Evolutionary conservation across 1,284 basidiomycete species (phyloP).

Genomic region (Puccinia polysora): DNA sequence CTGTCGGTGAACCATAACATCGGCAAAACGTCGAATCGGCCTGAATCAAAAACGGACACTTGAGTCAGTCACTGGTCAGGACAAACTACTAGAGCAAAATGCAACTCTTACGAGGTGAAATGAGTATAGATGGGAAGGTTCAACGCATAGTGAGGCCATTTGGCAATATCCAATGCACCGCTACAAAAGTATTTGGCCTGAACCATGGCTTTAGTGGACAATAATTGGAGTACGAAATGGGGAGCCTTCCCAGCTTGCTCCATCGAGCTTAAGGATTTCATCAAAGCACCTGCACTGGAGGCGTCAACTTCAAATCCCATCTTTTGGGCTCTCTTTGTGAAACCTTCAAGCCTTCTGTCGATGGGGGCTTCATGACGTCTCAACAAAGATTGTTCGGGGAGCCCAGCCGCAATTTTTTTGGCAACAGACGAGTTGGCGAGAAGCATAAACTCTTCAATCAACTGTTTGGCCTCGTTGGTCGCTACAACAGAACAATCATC

Average conservation of each 20-base stretch:
- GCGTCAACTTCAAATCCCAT: slow-evolving; percentile 79
- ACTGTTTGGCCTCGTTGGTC: slow-evolving; percentile 67
- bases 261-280: slow-evolving; percentile 73
- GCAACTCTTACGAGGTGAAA: slow-evolving; percentile 62
- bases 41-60: slow-evolving; percentile 9
- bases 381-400: slow-evolving; percentile 90
- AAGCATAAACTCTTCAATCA: slow-evolving; percentile 97
- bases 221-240: slow-evolving; percentile 65
- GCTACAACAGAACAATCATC: slow-evolving; percentile 68
- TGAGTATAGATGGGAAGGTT: slow-evolving; percentile 92
- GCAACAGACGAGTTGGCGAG: slow-evolving; percentile 84
- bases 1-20: slow-evolving; percentile 93
- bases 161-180: slow-evolving; percentile 97
- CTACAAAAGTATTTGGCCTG: slow-evolving; percentile 96
- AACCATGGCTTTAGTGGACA: slow-evolving; percentile 82
- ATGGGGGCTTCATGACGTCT: slow-evolving; percentile 88
- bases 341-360: slow-evolving; percentile 75
- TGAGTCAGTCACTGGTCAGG: not conserved
- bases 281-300: slow-evolving; percentile 72
- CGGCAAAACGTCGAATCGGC: slow-evolving; percentile 65
- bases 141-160: slow-evolving; percentile 89
- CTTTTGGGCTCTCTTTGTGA: slow-evolving; percentile 71
- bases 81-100: slow-evolving; percentile 37
- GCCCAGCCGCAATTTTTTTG: slow-evolving; percentile 82
- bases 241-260: slow-evolving; percentile 65